Base-by-base conservation (phyloP, 257 asterid species). In the Scutellaria galericulata region DNA sequence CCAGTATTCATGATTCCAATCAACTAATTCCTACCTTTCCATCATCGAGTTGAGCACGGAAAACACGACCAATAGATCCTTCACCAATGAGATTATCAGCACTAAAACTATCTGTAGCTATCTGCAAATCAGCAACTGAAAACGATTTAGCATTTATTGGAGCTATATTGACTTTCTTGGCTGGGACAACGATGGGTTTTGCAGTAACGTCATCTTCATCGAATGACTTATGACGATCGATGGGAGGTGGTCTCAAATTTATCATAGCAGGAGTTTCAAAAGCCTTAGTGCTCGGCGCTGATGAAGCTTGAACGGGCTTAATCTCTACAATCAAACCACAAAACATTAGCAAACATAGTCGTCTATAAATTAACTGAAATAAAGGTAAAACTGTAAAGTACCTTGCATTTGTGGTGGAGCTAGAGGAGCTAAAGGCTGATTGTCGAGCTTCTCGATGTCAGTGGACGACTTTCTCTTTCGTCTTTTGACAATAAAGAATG, bases 21-120 rank as follows among this genome's bases (percentile, higher is more conserved):
- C 15, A 52, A 37, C 12, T 7, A 46, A 66, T 52, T 41, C 24
- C 69, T 15, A 93, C 98, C 90, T 89, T 85, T 76, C 97, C 97
- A 53, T 89, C 95, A 58, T 85, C 87, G 66, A 85, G 78, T 57
- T 86, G 87, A 66, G 98, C 96, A 24, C 96, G 90, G 84, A 83
- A 93, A 64, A 93, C 96, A 56, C 97, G 90, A 12, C 96, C 96
- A 14, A 88, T 70, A 63, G 97, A 86, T 72, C 98, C 98, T 83
- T 93, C 98, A 0, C 97, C 97, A 39, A 93, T 77, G 73, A 91
- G 92, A 80, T 88, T 89, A 4, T 89, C 98, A 3, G 72, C 84
- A 72, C 58, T 86, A 83, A 93, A 93, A 85, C 97, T 93, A 74
- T 89, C 91, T 2, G 98, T 93, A 27, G 97, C 97, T 80, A 90